These are phyloP conservation scores for Boletus reticuloceps DNA, from an alignment of 768 basidiomycete genomes.

Conservation along the genomic window DNA sequence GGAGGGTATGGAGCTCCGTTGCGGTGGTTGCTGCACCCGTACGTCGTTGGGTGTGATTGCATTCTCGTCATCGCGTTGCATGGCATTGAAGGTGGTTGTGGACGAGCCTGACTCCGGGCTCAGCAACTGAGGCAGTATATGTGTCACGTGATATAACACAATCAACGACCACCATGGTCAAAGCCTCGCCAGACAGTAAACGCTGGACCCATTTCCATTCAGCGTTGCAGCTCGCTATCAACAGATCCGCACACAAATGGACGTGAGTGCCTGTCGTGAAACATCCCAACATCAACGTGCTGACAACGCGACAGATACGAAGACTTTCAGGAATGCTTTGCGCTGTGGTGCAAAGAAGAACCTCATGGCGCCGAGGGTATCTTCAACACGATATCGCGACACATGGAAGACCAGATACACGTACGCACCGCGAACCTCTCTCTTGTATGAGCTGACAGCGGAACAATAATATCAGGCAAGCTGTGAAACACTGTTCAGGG, in stretches of 20 bases:
- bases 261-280: conserved; percentile 36
- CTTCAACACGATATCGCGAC: conserved; percentile 65
- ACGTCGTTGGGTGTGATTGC: conserved; percentile 6
- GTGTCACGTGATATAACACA: conserved; percentile 20
- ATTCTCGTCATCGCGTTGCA: conserved; percentile 31
- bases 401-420: conserved; percentile 66
- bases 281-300: not conserved
- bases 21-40: conserved; percentile 33
- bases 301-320: conserved; percentile 37
- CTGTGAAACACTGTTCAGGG: conserved; percentile 65
- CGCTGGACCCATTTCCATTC: conserved; percentile 52
- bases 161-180: conserved; percentile 13
- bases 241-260: conserved; percentile 51
- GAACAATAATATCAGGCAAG: conserved; percentile 47
- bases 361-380: conserved; percentile 58
- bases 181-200: conserved; percentile 37
- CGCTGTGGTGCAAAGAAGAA: conserved; percentile 63
- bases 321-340: conserved; percentile 62
- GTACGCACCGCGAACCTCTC: not conserved
- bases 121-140: not conserved
- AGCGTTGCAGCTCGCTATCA: conserved; percentile 51
- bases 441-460: not conserved
- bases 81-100: conserved; percentile 13
- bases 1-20: conserved; percentile 64
- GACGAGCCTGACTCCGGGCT: not conserved